Conservation (phyloP, 345 rosid species). For the Anastatica hierochuntica region DNA sequence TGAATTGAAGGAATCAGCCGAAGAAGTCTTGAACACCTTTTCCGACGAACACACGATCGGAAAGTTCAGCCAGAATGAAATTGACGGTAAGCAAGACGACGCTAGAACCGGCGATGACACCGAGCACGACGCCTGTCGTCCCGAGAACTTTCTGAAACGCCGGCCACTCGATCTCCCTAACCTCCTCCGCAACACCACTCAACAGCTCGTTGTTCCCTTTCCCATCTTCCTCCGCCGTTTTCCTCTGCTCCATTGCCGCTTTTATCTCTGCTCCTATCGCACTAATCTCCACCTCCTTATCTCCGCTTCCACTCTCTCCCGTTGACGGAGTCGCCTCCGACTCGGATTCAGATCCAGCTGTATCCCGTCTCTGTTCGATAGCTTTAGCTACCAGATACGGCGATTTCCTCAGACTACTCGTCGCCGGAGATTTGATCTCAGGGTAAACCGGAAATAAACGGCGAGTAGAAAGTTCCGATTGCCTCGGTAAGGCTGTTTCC, state of each 20-base stretch:
- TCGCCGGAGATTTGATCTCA: neutral
- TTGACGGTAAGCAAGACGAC: conserved; percentile 81
- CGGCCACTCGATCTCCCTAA: conserved; percentile 89
- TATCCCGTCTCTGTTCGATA: conserved; percentile 50
- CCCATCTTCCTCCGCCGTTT: conserved; percentile 28
- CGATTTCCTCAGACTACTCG: neutral
- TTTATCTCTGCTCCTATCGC: conserved; percentile 66
- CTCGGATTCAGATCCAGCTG: conserved; percentile 28
- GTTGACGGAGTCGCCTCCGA: conserved; percentile 16
- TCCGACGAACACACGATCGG: conserved; percentile 71
- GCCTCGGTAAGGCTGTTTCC: neutral
- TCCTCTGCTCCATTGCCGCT: conserved; percentile 63
- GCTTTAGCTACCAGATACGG: conserved; percentile 25
- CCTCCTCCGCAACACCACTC: conserved; percentile 82
- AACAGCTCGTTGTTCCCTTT: conserved; percentile 32
- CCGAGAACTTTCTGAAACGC: conserved; percentile 76
- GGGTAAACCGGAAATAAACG: neutral
- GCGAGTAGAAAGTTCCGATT: neutral
- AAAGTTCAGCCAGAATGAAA: conserved; percentile 79
- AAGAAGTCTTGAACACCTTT: conserved; percentile 85
- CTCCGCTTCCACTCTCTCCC: conserved; percentile 6
- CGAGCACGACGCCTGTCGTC: conserved; percentile 80
- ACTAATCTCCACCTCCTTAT: conserved; percentile 30
- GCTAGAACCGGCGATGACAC: conserved; percentile 87
- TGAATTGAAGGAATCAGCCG: conserved; percentile 15